These are phyloP conservation scores for Tuber brumale DNA, from an alignment of 495 filamentous ascomycete genomes.

Conservation along the genomic window DNA sequence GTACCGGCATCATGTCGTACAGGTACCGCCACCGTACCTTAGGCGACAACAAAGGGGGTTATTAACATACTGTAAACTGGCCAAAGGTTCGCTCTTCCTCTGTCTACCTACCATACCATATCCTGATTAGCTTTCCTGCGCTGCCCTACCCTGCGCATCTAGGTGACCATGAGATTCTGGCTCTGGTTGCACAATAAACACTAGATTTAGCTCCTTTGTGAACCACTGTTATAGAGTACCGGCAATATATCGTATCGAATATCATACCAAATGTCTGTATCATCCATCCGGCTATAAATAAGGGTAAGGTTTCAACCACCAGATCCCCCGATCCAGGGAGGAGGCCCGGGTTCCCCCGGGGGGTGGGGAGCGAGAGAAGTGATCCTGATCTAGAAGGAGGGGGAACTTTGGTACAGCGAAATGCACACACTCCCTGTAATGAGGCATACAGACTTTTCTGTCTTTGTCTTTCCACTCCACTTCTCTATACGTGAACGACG, in stretches of 20 bases:
- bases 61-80: not conserved
- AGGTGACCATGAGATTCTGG: not conserved
- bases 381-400: not conserved
- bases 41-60: not conserved
- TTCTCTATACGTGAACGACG: not conserved
- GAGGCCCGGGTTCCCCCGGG: not conserved
- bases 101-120: not conserved
- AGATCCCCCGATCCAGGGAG: not conserved
- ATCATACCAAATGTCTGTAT: no score
- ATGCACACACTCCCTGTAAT: not conserved
- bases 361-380: not conserved
- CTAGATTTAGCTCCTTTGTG: not conserved
- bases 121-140: not conserved
- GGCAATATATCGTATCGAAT: not conserved
- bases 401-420: not conserved
- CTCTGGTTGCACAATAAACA: not conserved
- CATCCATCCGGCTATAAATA: not conserved
- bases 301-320: not conserved
- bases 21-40: not conserved
- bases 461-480: not conserved
- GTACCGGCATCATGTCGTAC: not conserved
- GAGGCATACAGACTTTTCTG: not conserved
- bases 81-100: not conserved
- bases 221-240: not conserved
- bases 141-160: not conserved